phyloP scores from a whole-genome alignment of 1,139 yeast genomes.

The Taiozyma sp. region DNA sequence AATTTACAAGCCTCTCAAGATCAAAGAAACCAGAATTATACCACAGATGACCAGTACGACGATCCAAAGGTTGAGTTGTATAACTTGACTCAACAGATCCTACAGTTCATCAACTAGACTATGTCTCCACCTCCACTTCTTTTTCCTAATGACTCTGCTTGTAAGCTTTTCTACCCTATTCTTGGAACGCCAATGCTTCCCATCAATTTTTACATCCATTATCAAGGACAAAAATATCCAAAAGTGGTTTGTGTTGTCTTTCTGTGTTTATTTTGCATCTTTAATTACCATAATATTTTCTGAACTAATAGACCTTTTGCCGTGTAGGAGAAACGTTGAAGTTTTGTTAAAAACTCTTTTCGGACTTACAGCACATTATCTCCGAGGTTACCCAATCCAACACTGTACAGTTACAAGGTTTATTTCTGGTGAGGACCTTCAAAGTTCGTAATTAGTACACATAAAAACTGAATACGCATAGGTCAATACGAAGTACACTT shows the following conservation, averaged over 20 bases:
- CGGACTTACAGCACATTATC: not conserved
- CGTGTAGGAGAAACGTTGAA: not conserved
- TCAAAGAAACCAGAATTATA: slow-evolving; percentile 8
- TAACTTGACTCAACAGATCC: slow-evolving; percentile 74
- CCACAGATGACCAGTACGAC: slow-evolving; percentile 32
- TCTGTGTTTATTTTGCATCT: not conserved
- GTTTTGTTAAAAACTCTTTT: too few relatives aligned
- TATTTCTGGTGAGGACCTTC: too few relatives aligned
- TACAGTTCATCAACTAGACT: slow-evolving; percentile 33
- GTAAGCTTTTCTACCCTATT: not conserved
- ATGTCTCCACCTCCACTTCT: not conserved
- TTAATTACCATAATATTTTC: not conserved
- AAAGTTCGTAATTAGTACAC: too few relatives aligned
- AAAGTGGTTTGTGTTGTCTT: not conserved
- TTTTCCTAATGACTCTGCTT: not conserved
- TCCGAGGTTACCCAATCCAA: not conserved
- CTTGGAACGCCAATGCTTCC: not conserved
- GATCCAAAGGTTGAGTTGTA: slow-evolving; percentile 69
- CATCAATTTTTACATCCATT: not conserved
- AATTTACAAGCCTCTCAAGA: slow-evolving; percentile 29
- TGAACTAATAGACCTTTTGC: not conserved
- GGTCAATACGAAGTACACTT: too few relatives aligned
- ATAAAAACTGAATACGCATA: too few relatives aligned
- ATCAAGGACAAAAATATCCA: not conserved
- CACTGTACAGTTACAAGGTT: too few relatives aligned